Evolutionary conservation across 1,284 basidiomycete genomes (phyloP).

Genomic region (Papiliotrema flavescens): DNA sequence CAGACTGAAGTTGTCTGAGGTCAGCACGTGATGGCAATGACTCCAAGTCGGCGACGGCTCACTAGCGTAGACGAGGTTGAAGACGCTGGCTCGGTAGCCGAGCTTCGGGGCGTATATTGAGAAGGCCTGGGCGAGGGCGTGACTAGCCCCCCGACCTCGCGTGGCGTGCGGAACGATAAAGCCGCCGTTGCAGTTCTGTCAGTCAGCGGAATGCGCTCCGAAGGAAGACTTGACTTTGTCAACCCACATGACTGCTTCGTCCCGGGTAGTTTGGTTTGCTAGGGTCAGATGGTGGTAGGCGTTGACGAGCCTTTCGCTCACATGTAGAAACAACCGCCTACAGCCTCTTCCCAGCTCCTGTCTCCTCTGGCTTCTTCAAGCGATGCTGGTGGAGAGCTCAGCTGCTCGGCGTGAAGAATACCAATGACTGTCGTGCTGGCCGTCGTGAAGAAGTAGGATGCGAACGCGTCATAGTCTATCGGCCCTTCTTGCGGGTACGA

Average conservation of each 20-base stretch:
- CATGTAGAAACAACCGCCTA: constrained; percentile 81
- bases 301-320: constrained; percentile 28
- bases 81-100: constrained; percentile 81
- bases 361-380: constrained; percentile 36
- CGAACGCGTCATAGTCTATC: constrained; percentile 59
- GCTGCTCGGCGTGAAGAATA: constrained; percentile 48
- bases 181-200: constrained; percentile 57
- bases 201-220: not conserved
- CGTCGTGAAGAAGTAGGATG: constrained; percentile 60
- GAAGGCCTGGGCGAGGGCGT: constrained; percentile 71
- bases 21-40: constrained; percentile 2
- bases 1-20: constrained; percentile 53
- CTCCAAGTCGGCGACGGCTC: constrained; percentile 52
- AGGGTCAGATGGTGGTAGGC: constrained; percentile 37
- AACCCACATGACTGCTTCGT: constrained; percentile 80
- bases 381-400: not conserved
- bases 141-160: constrained; percentile 68
- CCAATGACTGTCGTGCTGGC: constrained; percentile 71
- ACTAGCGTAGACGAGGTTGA: constrained; percentile 88
- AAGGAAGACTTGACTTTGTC: not conserved
- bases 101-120: constrained; percentile 68
- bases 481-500: constrained; percentile 78
- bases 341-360: constrained; percentile 61
- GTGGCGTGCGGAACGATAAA: constrained; percentile 73
- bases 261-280: constrained; percentile 91